Percentiles rank a stretch among this genome's conserved stretches.
These are phyloP conservation scores for Modicella reniformis DNA, from an alignment of 371 early-diverging fungal species.

Conservation along the genomic window DNA sequence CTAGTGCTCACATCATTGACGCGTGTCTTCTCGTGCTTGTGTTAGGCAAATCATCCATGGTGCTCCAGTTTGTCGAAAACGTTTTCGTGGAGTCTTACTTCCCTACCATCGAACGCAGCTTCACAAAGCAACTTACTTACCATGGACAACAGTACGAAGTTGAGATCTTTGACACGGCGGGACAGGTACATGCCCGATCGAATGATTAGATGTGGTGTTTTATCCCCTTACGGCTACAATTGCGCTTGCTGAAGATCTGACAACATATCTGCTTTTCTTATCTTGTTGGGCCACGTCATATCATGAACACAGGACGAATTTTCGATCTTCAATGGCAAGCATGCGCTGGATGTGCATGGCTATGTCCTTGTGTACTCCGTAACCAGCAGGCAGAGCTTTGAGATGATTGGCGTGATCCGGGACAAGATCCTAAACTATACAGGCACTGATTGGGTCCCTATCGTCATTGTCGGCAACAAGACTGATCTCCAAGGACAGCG, in stretches of 20 bases:
- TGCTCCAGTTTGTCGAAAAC: constrained; percentile 92
- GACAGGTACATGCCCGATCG: constrained; percentile 79
- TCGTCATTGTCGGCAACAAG: constrained; percentile 95
- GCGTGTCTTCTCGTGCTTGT: constrained; percentile 1
- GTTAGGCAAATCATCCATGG: constrained; percentile 88
- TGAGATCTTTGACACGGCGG: constrained; percentile 96
- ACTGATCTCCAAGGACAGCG: constrained; percentile 84
- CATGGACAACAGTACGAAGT: constrained; percentile 86
- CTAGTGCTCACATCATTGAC: neutral
- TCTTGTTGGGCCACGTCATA: neutral
- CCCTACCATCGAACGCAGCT: constrained; percentile 94
- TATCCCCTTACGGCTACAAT: too few species aligned
- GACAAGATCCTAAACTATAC: constrained; percentile 95
- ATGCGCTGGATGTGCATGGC: constrained; percentile 92
- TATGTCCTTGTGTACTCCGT: constrained; percentile 95
- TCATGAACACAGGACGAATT: constrained; percentile 85
- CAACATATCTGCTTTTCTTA: neutral
- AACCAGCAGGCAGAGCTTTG: constrained; percentile 85
- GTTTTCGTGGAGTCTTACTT: constrained; percentile 93
- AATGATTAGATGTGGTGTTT: too few species aligned
- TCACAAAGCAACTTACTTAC: constrained; percentile 86
- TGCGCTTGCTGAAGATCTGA: neutral
- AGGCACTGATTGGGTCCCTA: constrained; percentile 88
- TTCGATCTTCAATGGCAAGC: constrained; percentile 89
- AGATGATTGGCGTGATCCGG: constrained; percentile 88